Base-by-base conservation (phyloP, 305 asterid genomes). In the Solanum hybrid region DNA sequence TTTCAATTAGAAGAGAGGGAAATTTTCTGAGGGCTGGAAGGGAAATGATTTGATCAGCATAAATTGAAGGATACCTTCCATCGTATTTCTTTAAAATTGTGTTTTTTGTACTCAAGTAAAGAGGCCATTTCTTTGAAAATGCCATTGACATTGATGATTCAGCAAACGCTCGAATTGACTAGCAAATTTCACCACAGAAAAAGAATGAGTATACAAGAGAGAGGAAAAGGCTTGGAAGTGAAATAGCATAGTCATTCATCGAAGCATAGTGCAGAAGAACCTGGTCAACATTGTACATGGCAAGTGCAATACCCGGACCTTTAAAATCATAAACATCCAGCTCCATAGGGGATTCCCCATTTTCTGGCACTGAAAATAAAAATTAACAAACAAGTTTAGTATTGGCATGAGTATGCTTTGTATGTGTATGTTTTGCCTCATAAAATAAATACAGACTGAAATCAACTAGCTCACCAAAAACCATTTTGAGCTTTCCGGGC, bases 71-170 rank as follows among this genome's bases (percentile, higher is more conserved):
- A 71, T 71, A 95, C 97, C 97, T 93, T 91, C 96, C 96, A 90
- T 93, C 95, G 64, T 96, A 94, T 93, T 94, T 96, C 95, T 96
- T 96, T 29, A 96, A 94, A 85, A 96, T 96, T 87, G 99, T 96
- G 91, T 96, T 96, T 91, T 96, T 96, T 78, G 99, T 95, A 91
- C 98, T 96, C 94, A 95, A 89, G 94, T 96, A 96, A 40, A 96
- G 96, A 86, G 99, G 98, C 99, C 97, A 95, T 80, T 93, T 94
- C 93, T 95, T 96, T 27, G 95, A 94, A 87, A 92, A 94, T 10
- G 99, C 98, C 94, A 96, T 92, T 64, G 97, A 93, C 98, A 96
- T 95, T 80, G 98, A 95, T 91, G 98, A 94, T 91, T 96, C 97
- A 89, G 99, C 99, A 93, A 96, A 96, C 81, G 97, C 95, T 91